These are phyloP conservation scores for Oemleria cerasiformis DNA, from an alignment of 306 rosid genomes.

Conservation along the genomic window DNA sequence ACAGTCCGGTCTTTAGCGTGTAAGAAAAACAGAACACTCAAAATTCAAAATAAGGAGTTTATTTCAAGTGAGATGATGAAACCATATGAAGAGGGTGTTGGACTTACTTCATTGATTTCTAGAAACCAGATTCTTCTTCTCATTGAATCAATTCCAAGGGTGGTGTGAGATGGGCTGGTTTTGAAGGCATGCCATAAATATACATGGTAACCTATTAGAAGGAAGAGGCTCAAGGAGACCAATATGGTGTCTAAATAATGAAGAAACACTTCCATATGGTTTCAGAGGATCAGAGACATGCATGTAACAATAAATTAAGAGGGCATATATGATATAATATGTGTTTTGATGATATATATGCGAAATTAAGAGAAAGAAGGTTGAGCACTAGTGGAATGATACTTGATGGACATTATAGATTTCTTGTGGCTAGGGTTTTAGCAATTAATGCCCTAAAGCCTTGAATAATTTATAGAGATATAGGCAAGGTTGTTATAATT, in stretches of 20 bases:
- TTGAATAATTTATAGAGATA: background rate
- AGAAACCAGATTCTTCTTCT: constrained; percentile 48
- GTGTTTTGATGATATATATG: background rate
- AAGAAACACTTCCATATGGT: constrained; percentile 33
- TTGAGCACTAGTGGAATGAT: background rate
- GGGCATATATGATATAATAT: background rate
- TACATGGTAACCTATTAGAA: constrained; percentile 55
- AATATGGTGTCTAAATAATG: constrained; percentile 59
- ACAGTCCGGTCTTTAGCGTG: no score
- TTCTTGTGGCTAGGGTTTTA: constrained; percentile 10
- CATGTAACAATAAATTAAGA: background rate
- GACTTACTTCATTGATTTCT: constrained; percentile 42
- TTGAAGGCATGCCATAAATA: constrained; percentile 55
- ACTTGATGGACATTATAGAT: constrained; percentile 17
- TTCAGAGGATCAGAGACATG: constrained; percentile 1
- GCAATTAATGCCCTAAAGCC: background rate
- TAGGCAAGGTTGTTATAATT: background rate
- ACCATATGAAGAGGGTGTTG: background rate
- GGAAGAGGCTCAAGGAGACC: constrained; percentile 52
- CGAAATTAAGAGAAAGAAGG: background rate
- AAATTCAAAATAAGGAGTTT: background rate
- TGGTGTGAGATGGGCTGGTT: constrained; percentile 51
- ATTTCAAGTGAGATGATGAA: background rate
- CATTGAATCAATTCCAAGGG: constrained; percentile 40
- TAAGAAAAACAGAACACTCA: no score